Percentiles rank a stretch among this genome's conserved stretches.
Evolutionary conservation across 371 early-diverging fungal genomes (phyloP).

Genomic region (Mucor mucedo): DNA sequence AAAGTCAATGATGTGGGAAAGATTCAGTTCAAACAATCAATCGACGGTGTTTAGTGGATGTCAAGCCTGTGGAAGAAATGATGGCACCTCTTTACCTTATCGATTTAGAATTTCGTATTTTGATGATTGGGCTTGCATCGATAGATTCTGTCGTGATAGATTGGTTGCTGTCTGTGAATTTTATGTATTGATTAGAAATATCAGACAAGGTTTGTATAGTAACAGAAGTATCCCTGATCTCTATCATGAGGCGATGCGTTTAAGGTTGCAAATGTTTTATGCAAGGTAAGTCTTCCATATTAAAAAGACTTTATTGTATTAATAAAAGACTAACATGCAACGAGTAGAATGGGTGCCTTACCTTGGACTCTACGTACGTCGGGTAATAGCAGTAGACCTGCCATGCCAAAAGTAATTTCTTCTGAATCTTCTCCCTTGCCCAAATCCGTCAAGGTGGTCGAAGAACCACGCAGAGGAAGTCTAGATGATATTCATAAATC

Average conservation of each 20-base stretch:
- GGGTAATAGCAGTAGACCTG: slow-evolving; percentile 6
- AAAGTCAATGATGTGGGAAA: slow-evolving; percentile 71
- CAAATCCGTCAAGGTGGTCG: slow-evolving; percentile 20
- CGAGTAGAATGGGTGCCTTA: slow-evolving; percentile 51
- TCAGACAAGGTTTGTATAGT: slow-evolving; percentile 84
- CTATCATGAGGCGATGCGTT: slow-evolving; percentile 79
- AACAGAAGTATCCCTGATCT: slow-evolving; percentile 77
- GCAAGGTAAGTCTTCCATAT: slow-evolving; percentile 47
- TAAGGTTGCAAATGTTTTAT: slow-evolving; percentile 92
- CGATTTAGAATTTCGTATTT: slow-evolving; percentile 80
- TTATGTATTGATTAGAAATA: slow-evolving; percentile 88
- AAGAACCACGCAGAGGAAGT: slow-evolving; percentile 28
- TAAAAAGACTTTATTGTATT: neutral
- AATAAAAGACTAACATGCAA: neutral
- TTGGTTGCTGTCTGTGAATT: slow-evolving; percentile 93
- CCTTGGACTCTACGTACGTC: slow-evolving; percentile 48
- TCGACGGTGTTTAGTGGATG: slow-evolving; percentile 71
- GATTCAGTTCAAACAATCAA: slow-evolving; percentile 58
- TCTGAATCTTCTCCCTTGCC: slow-evolving; percentile 36
- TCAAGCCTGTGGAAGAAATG: slow-evolving; percentile 83
- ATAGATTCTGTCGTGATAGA: slow-evolving; percentile 88
- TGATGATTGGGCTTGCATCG: slow-evolving; percentile 89
- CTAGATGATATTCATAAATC: slow-evolving; percentile 21
- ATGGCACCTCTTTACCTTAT: slow-evolving; percentile 66
- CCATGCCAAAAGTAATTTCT: slow-evolving; percentile 14